phyloP scores from a whole-genome alignment of 331 rosid genomes.

The Spiraea crenata region DNA sequence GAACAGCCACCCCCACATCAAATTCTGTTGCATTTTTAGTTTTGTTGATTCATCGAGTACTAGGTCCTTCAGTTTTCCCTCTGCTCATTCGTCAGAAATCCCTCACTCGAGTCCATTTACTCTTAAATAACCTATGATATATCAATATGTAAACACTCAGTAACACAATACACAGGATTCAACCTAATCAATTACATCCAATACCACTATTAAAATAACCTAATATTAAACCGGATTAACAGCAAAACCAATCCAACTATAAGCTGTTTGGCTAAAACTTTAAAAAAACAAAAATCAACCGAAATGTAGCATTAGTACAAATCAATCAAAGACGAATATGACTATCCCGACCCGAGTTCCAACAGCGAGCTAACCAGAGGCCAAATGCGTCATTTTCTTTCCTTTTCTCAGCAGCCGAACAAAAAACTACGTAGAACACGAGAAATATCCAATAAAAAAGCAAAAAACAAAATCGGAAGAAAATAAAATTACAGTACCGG shows the following conservation, averaged over 20 bases:
- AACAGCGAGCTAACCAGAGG: not conserved
- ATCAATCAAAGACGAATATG: not conserved
- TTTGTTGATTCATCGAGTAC: too few relatives aligned
- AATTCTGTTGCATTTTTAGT: too few relatives aligned
- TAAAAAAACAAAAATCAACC: not conserved
- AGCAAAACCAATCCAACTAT: not conserved
- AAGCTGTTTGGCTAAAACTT: not conserved
- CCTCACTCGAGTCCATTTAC: constrained; percentile 82
- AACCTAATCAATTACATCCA: not conserved
- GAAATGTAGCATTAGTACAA: not conserved
- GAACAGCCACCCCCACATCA: too few relatives aligned
- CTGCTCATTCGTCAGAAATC: constrained; percentile 88
- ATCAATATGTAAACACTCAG: too few relatives aligned
- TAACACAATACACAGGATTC: too few relatives aligned
- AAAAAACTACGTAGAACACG: not conserved
- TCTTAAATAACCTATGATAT: not conserved
- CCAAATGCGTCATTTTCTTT: not conserved
- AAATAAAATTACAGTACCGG: constrained; percentile 27
- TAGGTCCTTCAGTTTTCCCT: constrained; percentile 36
- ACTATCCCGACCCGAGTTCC: not conserved
- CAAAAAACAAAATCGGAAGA: not conserved
- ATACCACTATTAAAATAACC: not conserved
- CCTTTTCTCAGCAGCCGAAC: constrained; percentile 17
- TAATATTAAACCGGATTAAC: not conserved
- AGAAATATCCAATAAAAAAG: not conserved